A percentile compares a stretch with the other conserved stretches of the same genome.
These are phyloP conservation scores for Coniella lustricola DNA, from an alignment of 2,329 filamentous ascomycete genomes.

Conservation along the genomic window DNA sequence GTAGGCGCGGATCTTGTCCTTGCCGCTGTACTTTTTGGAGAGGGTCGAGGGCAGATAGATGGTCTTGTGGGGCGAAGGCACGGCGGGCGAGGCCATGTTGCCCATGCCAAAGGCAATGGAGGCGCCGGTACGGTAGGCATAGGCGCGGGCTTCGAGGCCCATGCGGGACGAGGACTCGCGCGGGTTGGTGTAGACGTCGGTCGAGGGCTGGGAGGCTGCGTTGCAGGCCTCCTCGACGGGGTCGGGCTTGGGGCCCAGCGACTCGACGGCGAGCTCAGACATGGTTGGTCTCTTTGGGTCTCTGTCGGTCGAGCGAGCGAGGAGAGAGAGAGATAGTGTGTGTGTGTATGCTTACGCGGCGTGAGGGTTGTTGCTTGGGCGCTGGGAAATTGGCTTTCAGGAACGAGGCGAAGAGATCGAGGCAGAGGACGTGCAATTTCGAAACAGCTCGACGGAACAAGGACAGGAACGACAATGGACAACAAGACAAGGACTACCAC, in stretches of 20 bases:
- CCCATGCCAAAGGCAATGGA: slow-evolving; percentile 35
- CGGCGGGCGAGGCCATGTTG: slow-evolving; percentile 34
- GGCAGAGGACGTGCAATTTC: too few species aligned
- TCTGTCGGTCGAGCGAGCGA: background rate
- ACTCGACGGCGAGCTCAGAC: slow-evolving; percentile 12
- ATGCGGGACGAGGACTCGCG: slow-evolving; percentile 37
- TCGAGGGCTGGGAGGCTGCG: slow-evolving; percentile 4
- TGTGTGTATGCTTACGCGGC: too few species aligned
- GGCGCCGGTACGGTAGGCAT: slow-evolving; percentile 37
- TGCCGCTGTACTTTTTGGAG: slow-evolving; percentile 26
- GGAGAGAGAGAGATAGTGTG: too few species aligned
- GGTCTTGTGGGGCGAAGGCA: slow-evolving; percentile 30
- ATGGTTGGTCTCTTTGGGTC: background rate
- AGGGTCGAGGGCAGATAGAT: slow-evolving; percentile 38
- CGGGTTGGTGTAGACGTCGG: slow-evolving; percentile 33
- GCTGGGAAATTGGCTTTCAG: too few species aligned
- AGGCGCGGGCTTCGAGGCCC: slow-evolving; percentile 35
- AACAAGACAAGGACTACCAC: too few species aligned
- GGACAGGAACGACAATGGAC: too few species aligned
- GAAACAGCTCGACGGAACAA: too few species aligned
- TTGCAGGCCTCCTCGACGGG: slow-evolving; percentile 7
- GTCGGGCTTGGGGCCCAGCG: slow-evolving; percentile 14
- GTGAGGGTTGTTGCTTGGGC: too few species aligned
- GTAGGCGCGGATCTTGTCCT: slow-evolving; percentile 38
- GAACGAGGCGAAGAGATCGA: too few species aligned